phyloP scores from a whole-genome alignment of 495 filamentous ascomycete species.

The Daldinia loculata region DNA sequence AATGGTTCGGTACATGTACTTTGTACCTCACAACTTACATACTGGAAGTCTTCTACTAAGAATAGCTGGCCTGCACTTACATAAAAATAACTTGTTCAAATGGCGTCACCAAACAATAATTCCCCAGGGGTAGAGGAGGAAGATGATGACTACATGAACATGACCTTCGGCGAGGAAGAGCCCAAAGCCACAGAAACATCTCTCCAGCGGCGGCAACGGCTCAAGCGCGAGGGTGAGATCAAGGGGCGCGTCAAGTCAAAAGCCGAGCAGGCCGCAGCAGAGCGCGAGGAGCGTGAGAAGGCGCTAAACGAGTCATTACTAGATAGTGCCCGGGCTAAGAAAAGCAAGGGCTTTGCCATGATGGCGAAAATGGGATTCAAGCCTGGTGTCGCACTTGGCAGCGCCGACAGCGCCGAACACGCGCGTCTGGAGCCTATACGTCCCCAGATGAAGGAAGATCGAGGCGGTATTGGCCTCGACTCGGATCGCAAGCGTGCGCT shows the following conservation, averaged over 20 bases:
- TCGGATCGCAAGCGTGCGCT: conserved; percentile 84
- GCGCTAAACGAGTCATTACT: conserved; percentile 77
- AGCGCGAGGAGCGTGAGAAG: conserved; percentile 73
- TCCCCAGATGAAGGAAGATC: conserved; percentile 76
- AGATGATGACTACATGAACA: conserved; percentile 73
- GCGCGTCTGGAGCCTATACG: conserved; percentile 66
- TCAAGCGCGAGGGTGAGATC: conserved; percentile 66
- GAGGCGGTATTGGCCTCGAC: conserved; percentile 87
- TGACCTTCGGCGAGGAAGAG: conserved; percentile 59
- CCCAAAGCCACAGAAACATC: conserved; percentile 58
- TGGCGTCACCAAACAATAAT: conserved; percentile 10
- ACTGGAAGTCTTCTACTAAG: neutral
- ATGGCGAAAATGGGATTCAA: conserved; percentile 97
- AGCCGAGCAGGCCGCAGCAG: conserved; percentile 77
- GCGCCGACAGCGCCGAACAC: conserved; percentile 45
- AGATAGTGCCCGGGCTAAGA: conserved; percentile 47
- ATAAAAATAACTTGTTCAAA: neutral
- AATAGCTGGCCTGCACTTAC: neutral
- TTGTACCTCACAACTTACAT: neutral
- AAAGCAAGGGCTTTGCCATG: conserved; percentile 89
- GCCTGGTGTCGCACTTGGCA: conserved; percentile 72
- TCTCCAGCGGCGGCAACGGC: conserved; percentile 63
- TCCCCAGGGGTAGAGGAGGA: conserved; percentile 24
- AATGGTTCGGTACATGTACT: neutral
- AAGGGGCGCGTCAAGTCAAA: conserved; percentile 77